Base-by-base conservation (phyloP, 805 yeast genomes). In the Pichia phayaonensis region DNA sequence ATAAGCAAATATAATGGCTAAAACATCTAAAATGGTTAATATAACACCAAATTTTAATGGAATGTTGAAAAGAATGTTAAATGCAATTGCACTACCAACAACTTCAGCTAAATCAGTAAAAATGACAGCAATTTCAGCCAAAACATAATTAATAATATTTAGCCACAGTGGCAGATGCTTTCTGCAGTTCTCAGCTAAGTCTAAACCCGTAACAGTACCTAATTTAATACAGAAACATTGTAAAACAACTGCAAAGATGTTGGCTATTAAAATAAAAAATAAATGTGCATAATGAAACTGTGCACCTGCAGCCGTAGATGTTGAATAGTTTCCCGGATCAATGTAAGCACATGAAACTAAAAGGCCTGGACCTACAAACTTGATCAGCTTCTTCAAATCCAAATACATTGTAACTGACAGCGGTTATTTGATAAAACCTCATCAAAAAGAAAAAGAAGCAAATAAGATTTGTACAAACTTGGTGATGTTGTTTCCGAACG, bases 81-180 rank as follows among this genome's bases (percentile, higher is more conserved):
- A 72, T 0, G 96, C 81, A 45, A 90, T 86, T 12, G 96, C 96
- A 3, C 96, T 85, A 2, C 97, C 97, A 8, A 90, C 92, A 12
- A 90, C 96, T 65, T 90, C 97, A 0, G 97, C 97, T 59, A 90
- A 70, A 64, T 90, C 97, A 0, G 97, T 90, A 11, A 96, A 95
- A 36, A 90, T 83, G 54, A 90, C 90, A 2, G 96, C 96, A 23
- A 87, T 59, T 60, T 90, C 96, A 0, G 96, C 89, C 58, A 86
- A 74, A 2, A 78, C 62, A 62, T 89, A 90, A 5, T 89, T 69
- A 3, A 74, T 55, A 40, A 79, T 56, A 59, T 87, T 86, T 59
- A 86, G 64, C 80, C 84, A 80, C 24, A 66, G 65, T 0, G 95
- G 90, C 29, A 90, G 71, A 61, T 84, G 80, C 51, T 73, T 70